A percentile compares a stretch with the other conserved stretches of the same genome.
Conservation (phyloP, 441 rosid species). For the Adansonia gregorii region DNA sequence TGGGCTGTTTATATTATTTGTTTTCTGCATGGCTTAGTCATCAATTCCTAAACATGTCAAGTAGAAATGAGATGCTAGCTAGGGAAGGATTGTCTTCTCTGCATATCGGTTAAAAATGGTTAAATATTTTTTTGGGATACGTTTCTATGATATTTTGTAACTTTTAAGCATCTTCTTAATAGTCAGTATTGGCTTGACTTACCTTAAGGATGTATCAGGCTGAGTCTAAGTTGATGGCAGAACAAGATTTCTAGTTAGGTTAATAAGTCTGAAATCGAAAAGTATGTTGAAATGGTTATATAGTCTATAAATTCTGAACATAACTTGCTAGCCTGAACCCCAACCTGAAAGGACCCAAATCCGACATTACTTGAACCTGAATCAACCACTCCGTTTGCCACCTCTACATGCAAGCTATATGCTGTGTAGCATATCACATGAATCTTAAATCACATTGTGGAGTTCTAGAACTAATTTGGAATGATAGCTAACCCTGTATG, state of each 20-base stretch:
- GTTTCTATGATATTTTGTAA: not conserved
- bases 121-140: not conserved
- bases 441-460: not conserved
- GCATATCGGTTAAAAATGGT: conserved; percentile 10
- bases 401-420: conserved; percentile 4
- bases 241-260: conserved; percentile 3
- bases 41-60: conserved; percentile 12
- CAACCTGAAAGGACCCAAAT: no score
- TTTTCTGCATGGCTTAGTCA: conserved; percentile 12
- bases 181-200: not conserved
- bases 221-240: not conserved
- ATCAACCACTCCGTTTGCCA: no score
- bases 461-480: conserved; percentile 15
- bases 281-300: no score
- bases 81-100: conserved; percentile 5
- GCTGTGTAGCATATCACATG: not conserved
- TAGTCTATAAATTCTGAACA: no score
- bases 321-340: no score
- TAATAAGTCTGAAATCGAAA: not conserved
- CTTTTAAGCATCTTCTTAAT: not conserved
- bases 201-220: not conserved
- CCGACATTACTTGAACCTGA: no score
- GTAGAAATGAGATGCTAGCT: conserved; percentile 6
- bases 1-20: conserved; percentile 15
- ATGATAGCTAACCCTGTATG: not conserved